Conservation (phyloP, 805 yeast species). For the Pichia eremophila region DNA sequence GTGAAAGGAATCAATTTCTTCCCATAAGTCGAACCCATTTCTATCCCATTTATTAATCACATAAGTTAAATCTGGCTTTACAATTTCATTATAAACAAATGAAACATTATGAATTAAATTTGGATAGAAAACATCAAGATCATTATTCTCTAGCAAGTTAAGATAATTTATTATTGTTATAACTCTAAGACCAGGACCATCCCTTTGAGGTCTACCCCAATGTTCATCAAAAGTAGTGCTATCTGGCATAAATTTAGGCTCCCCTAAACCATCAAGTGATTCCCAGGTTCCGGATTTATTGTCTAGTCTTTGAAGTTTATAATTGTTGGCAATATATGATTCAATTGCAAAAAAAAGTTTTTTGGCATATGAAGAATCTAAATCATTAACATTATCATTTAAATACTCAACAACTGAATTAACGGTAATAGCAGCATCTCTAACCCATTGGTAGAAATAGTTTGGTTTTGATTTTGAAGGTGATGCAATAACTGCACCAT, state of each 20-base stretch:
- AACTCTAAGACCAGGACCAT: constrained; percentile 83
- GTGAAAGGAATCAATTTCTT: constrained; percentile 68
- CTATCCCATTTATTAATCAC: constrained; percentile 51
- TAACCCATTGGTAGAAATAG: constrained; percentile 83
- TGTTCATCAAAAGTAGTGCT: constrained; percentile 48
- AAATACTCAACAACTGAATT: constrained; percentile 51
- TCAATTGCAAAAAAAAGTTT: constrained; percentile 31
- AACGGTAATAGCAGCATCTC: constrained; percentile 82
- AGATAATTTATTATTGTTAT: constrained; percentile 54
- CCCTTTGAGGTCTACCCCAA: constrained; percentile 97
- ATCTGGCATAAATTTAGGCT: constrained; percentile 75
- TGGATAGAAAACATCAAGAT: constrained; percentile 16
- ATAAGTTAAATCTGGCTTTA: constrained; percentile 65
- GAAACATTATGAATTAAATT: constrained; percentile 24
- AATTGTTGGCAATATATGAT: constrained; percentile 52
- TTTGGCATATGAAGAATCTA: constrained; percentile 15
- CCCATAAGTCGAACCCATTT: constrained; percentile 87
- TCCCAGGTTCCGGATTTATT: constrained; percentile 62
- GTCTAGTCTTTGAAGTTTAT: constrained; percentile 49
- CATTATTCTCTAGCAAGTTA: constrained; percentile 29
- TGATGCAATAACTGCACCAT: constrained; percentile 77
- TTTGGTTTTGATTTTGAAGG: constrained; percentile 67
- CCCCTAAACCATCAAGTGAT: constrained; percentile 61
- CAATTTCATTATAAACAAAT: constrained; percentile 37
- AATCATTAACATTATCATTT: constrained; percentile 27